Evolutionary conservation across 192 early-diverging fungal species (phyloP), one percentile per base, ranked within the genome.

Genomic region (Backusella mclennaniae): DNA sequence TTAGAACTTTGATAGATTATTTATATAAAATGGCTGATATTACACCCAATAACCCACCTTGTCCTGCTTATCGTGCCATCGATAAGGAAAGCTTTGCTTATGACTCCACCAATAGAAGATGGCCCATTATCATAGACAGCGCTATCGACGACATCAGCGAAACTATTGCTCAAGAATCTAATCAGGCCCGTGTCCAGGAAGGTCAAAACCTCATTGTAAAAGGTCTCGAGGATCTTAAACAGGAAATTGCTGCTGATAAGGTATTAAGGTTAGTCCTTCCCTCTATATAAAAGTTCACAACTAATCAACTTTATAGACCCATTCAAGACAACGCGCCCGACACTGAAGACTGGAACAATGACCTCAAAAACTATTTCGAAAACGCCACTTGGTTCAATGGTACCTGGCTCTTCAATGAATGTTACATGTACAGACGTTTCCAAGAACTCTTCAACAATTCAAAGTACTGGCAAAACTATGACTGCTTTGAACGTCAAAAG

Each of bases 61-160:
- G 77, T 68, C 88, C 89, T 59, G 89, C 93, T 23, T 86, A 90
- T 35, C 79, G 89, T 21, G 93, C 90, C 17, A 80, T 74, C 6
- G 89, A 92, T 15, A 84, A 86, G 66, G 84, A 79, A 44, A 87
- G 89, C 41, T 97, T 97, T 79, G 95, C 94, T 0, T 96, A 92
- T 77, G 77, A 84, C 17, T 95, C 94, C 39, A 85, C 93, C 66
- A 86, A 87, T 67, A 86, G 90, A 75, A 88, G 96, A 21, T 88
- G 95, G 67, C 96, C 96, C 4, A 89, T 93, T 52, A 97, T 96
- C 67, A 81, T 97, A 35, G 93, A 94, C 26, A 92, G 92, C 76
- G 87, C 88, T 26, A 88, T 97, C 66, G 90, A 95, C 77, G 86
- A 90, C 73, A 77, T 96, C 59, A 91, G 90, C 77, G 80, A 87